Evolutionary conservation across 306 rosid species (phyloP).

Genomic region (Lathyrus aphaca): DNA sequence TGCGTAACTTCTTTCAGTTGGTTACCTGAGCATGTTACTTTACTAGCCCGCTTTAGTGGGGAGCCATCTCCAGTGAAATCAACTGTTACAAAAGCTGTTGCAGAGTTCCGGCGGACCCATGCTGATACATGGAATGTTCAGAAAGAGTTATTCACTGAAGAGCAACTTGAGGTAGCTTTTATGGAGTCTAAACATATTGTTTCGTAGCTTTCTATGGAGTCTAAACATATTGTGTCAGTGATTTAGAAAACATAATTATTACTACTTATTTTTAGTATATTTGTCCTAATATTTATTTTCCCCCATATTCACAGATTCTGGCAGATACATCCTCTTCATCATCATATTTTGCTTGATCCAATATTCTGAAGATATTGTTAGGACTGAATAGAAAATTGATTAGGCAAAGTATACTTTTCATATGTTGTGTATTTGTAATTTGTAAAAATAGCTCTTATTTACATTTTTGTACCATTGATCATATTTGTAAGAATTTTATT

Average conservation of each 20-base stretch:
- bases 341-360: conserved; percentile 85
- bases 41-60: conserved; percentile 88
- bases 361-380: conserved; percentile 48
- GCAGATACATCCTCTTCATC: conserved; percentile 97
- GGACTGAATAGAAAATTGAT: conserved; percentile 46
- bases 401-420: conserved; percentile 44
- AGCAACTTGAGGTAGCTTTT: conserved; percentile 86
- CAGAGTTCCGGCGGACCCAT: conserved; percentile 97
- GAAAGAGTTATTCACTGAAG: conserved; percentile 86
- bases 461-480: conserved; percentile 57
- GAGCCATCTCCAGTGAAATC: conserved; percentile 94
- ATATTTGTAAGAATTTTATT: conserved; percentile 47
- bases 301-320: conserved; percentile 67
- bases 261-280: neutral
- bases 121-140: conserved; percentile 99
- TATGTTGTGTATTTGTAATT: conserved; percentile 40
- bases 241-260: conserved; percentile 17
- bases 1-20: conserved; percentile 60
- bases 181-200: conserved; percentile 20
- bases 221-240: conserved; percentile 16
- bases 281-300: conserved; percentile 17
- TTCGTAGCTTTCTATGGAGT: conserved; percentile 44
- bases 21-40: conserved; percentile 90
- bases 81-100: conserved; percentile 96
- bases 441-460: conserved; percentile 67